These are phyloP conservation scores for Suillus spraguei DNA, from an alignment of 768 basidiomycete species.

Conservation along the genomic window DNA sequence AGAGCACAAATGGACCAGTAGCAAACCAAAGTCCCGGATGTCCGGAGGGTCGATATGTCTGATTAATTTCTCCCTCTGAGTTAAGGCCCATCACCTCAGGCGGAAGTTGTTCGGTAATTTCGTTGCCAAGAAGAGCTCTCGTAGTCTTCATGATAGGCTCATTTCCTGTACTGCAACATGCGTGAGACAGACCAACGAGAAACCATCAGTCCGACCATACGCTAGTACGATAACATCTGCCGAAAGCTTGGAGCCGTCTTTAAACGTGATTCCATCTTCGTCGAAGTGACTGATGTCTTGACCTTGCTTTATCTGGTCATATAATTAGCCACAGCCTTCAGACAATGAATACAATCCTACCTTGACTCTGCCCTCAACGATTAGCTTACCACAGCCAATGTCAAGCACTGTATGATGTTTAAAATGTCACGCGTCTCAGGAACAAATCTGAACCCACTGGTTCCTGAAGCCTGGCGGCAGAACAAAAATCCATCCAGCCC, in stretches of 20 bases:
- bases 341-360: background rate
- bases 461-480: background rate
- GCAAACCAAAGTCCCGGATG: conserved; percentile 4
- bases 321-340: background rate
- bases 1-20: background rate
- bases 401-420: background rate
- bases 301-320: conserved; percentile 32
- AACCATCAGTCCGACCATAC: conserved; percentile 37
- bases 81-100: background rate
- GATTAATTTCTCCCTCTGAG: conserved; percentile 2
- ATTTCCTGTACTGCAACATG: background rate
- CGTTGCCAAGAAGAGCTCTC: background rate
- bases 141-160: background rate
- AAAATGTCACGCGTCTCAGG: background rate
- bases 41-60: conserved; percentile 1
- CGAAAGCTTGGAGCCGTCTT: conserved; percentile 38
- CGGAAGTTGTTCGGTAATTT: background rate
- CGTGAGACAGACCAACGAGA: background rate
- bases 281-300: conserved; percentile 40
- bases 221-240: conserved; percentile 51
- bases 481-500: conserved; percentile 3
- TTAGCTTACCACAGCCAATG: conserved; percentile 16
- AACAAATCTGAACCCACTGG: background rate
- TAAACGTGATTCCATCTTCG: conserved; percentile 44
- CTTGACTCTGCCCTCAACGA: background rate